These are phyloP conservation scores for Phtheirospermum japonicum DNA, from an alignment of 257 asterid species.

Conservation along the genomic window DNA sequence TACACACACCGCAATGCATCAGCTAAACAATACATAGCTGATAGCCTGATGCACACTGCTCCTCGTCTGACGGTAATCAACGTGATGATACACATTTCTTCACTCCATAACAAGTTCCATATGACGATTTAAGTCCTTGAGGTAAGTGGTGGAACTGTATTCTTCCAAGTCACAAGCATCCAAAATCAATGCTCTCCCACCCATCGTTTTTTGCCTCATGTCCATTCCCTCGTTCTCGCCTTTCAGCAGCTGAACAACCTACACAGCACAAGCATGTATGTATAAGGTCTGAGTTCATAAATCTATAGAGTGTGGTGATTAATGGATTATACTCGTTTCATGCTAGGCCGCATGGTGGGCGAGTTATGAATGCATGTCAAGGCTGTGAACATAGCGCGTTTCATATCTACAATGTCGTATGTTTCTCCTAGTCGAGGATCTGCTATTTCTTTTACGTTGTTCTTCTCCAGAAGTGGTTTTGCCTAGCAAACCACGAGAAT, in stretches of 20 bases:
- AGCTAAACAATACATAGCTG: not conserved
- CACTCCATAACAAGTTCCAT: constrained; percentile 86
- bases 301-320: too few relatives aligned
- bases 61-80: not conserved
- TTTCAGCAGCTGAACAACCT: constrained; percentile 65
- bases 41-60: not conserved
- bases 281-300: not conserved
- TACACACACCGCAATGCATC: constrained; percentile 18
- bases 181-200: constrained; percentile 48
- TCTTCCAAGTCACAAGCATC: constrained; percentile 72
- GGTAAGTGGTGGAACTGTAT: constrained; percentile 61
- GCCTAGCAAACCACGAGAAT: constrained; percentile 45
- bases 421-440: constrained; percentile 63
- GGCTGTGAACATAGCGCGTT: constrained; percentile 73
- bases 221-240: constrained; percentile 63
- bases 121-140: constrained; percentile 72
- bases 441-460: constrained; percentile 49
- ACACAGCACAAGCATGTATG: constrained; percentile 13
- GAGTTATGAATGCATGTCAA: constrained; percentile 68
- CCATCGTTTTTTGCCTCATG: constrained; percentile 54
- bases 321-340: constrained; percentile 67
- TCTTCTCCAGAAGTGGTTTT: constrained; percentile 76
- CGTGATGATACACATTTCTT: constrained; percentile 18
- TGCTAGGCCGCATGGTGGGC: constrained; percentile 75
- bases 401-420: constrained; percentile 54